These are phyloP conservation scores for Parmelia sp. DNA, from an alignment of 495 filamentous ascomycete genomes.

Conservation along the genomic window DNA sequence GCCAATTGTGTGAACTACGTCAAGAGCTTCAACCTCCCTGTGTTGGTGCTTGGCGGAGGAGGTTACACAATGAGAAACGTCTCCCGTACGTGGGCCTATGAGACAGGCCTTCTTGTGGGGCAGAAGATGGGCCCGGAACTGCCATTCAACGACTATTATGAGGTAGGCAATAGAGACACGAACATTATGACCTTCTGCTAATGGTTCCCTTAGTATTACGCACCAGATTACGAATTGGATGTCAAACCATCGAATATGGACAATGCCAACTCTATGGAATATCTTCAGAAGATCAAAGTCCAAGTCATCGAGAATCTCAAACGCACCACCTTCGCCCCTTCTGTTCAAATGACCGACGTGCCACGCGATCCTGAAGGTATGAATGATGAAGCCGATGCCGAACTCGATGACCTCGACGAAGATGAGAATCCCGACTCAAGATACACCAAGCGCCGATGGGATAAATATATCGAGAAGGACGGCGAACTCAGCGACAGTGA, in stretches of 20 bases:
- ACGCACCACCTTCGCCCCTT: slow-evolving; percentile 80
- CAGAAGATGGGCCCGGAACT: slow-evolving; percentile 70
- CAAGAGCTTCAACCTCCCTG: slow-evolving; percentile 85
- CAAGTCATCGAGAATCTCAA: slow-evolving; percentile 90
- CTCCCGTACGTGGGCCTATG: slow-evolving; percentile 92
- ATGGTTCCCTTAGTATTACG: slow-evolving; percentile 69
- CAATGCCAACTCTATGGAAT: slow-evolving; percentile 91
- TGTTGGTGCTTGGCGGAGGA: slow-evolving; percentile 86
- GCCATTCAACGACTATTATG: slow-evolving; percentile 98
- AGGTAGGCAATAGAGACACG: slow-evolving; percentile 49
- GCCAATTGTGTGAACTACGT: slow-evolving; percentile 97
- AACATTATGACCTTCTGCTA: slow-evolving; percentile 24
- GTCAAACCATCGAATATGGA: slow-evolving; percentile 98
- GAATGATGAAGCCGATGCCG: slow-evolving; percentile 81
- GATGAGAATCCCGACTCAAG: slow-evolving; percentile 84
- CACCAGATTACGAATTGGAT: slow-evolving; percentile 90
- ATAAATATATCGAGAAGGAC: slow-evolving; percentile 64
- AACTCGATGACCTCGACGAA: slow-evolving; percentile 80
- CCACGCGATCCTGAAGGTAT: slow-evolving; percentile 68
- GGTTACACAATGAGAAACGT: slow-evolving; percentile 99
- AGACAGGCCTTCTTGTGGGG: slow-evolving; percentile 86
- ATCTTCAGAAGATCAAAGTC: slow-evolving; percentile 89
- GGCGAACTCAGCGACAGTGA: slow-evolving; percentile 81
- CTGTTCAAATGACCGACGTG: slow-evolving; percentile 93
- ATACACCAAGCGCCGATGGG: slow-evolving; percentile 75